Evolutionary conservation across 768 basidiomycete genomes (phyloP).

Genomic region (Tricholoma terreum): DNA sequence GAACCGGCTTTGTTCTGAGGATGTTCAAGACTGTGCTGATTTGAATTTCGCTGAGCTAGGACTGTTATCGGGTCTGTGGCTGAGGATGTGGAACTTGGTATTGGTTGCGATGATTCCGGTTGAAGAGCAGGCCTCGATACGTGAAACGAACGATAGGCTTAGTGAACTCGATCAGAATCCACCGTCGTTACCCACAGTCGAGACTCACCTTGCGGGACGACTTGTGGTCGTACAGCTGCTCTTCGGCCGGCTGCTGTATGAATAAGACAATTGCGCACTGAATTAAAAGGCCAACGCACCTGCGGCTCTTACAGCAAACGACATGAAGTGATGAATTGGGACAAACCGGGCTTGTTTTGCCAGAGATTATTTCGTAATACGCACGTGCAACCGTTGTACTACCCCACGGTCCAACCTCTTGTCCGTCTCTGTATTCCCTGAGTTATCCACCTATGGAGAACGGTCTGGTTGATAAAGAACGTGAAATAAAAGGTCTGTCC

Average conservation of each 20-base stretch:
- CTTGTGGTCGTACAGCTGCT: constrained; percentile 42
- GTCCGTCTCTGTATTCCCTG: background rate
- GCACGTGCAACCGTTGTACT: background rate
- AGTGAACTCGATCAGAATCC: constrained; percentile 8
- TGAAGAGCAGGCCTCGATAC: constrained; percentile 41
- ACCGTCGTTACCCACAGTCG: constrained; percentile 2
- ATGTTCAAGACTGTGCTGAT: constrained; percentile 82
- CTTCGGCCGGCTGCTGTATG: constrained; percentile 37
- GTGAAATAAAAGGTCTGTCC: constrained; percentile 31
- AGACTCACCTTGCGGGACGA: constrained; percentile 40
- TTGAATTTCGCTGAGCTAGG: constrained; percentile 75
- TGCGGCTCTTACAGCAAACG: constrained; percentile 40
- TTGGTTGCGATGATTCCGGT: constrained; percentile 35
- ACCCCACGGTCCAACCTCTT: constrained; percentile 4
- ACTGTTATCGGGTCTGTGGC: constrained; percentile 60
- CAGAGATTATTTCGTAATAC: background rate
- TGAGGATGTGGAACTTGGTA: constrained; percentile 40
- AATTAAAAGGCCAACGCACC: constrained; percentile 24
- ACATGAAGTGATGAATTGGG: constrained; percentile 41
- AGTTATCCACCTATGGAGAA: constrained; percentile 22
- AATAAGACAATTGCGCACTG: background rate
- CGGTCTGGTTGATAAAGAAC: constrained; percentile 32
- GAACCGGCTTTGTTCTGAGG: constrained; percentile 88
- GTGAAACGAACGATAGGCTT: constrained; percentile 57
- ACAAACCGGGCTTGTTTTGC: constrained; percentile 15